Evolutionary conservation across 208 protist genomes (phyloP), one percentile per base, ranked within the genome.

Genomic region (Angomonas ambiguus): DNA sequence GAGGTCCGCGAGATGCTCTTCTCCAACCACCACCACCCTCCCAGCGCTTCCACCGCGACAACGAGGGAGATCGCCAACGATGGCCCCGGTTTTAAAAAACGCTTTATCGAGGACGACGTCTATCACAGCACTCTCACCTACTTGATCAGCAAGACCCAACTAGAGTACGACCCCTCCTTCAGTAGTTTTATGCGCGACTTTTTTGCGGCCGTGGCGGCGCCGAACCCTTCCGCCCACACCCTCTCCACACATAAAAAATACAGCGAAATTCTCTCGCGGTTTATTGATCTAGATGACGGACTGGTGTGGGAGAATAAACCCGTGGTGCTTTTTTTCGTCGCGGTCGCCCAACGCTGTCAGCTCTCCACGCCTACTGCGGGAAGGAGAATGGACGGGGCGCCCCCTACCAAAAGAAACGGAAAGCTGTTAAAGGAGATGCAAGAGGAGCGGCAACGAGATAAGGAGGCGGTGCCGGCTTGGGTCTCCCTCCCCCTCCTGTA

Each of bases 151-250:
- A 83, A 75, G 67, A 60, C 75, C 20, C 74, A 77, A 33, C 67
- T 90, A 56, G 76, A 76, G 61, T 75, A 80, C 72, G 86, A 92
- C 67, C 75, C 86, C 27, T 68, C 63, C 38, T 89, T 77, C 74
- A 74, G 76, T 25, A 89, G 82, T 51, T 63, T 92, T 22, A 80
- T 86, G 75, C 82, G 86, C 11, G 86, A 88, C 62, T 57, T 86
- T 13, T 82, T 82, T 45, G 38, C 16, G 11, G 38, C 38, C 38
- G 8, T n/a, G 11, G 38, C 11, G 16, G 8, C 38, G 8, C 8
- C 11, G 11, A 16, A 16, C 38, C 8, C 8, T 45, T 8, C 8
- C 8, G 16, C 8, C 8, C 38, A 45, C 38, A 45, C 38, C 38
- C 11, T 16, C 11, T 45, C 38, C 11, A 45, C 8, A 8, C 38